Evolutionary conservation across 2,329 filamentous ascomycete species (phyloP).

Genomic region (Pseudocercospora pini-densiflorae): DNA sequence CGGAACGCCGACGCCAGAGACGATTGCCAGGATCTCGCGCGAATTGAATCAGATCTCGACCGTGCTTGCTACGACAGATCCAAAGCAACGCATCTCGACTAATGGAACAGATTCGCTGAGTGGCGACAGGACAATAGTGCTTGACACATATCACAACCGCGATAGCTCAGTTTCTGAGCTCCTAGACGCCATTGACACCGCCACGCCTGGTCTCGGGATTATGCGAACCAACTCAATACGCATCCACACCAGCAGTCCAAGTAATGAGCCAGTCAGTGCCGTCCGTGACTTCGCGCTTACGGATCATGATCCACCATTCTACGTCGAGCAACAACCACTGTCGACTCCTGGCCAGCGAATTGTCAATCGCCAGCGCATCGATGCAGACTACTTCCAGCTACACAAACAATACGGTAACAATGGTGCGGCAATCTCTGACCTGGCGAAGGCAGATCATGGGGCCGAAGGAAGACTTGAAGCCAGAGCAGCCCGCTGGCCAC

Average conservation of each 20-base stretch:
- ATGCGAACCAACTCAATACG: slow-evolving; percentile 38
- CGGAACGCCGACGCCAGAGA: slow-evolving; percentile 25
- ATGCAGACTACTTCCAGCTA: slow-evolving; percentile 15
- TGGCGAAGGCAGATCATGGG: slow-evolving; percentile 2
- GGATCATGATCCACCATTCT: background rate
- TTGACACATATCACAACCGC: slow-evolving; percentile 39
- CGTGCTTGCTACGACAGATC: slow-evolving; percentile 22
- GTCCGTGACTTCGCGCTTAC: slow-evolving; percentile 7
- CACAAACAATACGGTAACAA: slow-evolving; percentile 12
- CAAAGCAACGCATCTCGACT: slow-evolving; percentile 13
- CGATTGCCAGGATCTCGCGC: slow-evolving; percentile 32
- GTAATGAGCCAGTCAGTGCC: background rate
- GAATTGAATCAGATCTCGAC: slow-evolving; percentile 35
- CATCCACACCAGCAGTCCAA: background rate
- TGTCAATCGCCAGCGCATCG: slow-evolving; percentile 19
- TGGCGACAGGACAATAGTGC: slow-evolving; percentile 21
- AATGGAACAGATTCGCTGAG: slow-evolving; percentile 22
- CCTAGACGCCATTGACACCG: slow-evolving; percentile 42
- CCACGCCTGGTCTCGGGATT: slow-evolving; percentile 26
- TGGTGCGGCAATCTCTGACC: background rate
- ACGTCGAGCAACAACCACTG: background rate
- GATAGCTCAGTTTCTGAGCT: slow-evolving; percentile 42
- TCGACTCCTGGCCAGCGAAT: slow-evolving; percentile 33
- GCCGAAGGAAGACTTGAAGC: slow-evolving; percentile 4
- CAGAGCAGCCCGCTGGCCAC: slow-evolving; percentile 4